These are phyloP conservation scores for Vaccinium macrocarpon DNA, from an alignment of 148 eudicot species.

Conservation along the genomic window DNA sequence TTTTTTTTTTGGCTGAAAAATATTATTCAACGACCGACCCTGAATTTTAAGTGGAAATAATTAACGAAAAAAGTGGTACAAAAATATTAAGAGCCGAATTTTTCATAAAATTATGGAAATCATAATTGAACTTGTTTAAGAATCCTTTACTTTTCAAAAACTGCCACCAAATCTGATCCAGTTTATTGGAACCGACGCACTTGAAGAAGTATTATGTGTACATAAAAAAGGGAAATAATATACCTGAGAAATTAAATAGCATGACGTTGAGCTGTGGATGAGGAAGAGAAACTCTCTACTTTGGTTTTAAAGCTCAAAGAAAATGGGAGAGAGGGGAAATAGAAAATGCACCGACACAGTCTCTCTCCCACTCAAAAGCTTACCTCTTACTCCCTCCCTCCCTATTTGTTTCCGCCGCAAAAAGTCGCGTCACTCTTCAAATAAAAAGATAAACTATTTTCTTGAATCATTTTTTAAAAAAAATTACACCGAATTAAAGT, in stretches of 20 bases:
- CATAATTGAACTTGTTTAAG: neutral
- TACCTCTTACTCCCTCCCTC: neutral
- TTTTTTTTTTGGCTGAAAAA: too few relatives aligned
- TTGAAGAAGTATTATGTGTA: neutral
- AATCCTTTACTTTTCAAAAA: neutral
- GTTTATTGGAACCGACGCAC: neutral
- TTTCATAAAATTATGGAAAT: neutral
- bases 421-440: too few relatives aligned
- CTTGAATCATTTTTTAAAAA: too few relatives aligned
- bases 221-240: neutral
- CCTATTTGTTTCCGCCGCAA: too few relatives aligned
- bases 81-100: neutral
- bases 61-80: too few relatives aligned
- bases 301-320: slow-evolving; percentile 1
- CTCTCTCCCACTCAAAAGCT: neutral
- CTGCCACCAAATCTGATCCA: neutral
- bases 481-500: too few relatives aligned
- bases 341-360: slow-evolving; percentile 18
- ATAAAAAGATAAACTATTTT: too few relatives aligned
- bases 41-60: too few relatives aligned
- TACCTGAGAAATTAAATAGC: neutral
- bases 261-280: neutral
- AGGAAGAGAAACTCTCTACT: slow-evolving; percentile 1
- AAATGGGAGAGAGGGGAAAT: neutral
- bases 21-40: too few relatives aligned